Evolutionary conservation across 2,329 filamentous ascomycete species (phyloP).

Genomic region (Metarhizium brunneum): DNA sequence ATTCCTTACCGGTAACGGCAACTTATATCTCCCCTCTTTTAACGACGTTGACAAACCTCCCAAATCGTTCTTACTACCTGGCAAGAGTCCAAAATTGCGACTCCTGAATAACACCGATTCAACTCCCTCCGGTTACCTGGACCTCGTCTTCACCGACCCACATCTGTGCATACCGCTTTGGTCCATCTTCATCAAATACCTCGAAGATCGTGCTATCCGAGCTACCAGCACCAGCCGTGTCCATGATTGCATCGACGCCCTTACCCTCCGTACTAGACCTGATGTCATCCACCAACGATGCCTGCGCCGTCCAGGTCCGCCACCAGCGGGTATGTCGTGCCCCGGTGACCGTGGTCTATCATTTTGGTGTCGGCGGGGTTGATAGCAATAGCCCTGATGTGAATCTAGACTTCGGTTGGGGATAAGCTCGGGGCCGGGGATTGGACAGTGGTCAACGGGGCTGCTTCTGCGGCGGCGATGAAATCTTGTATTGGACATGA

Average conservation of each 20-base stretch:
- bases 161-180: not conserved
- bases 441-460: not conserved
- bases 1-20: not conserved
- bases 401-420: conserved; percentile 11
- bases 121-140: not conserved
- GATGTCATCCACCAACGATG: not conserved
- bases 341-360: too few relatives aligned
- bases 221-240: conserved; percentile 9
- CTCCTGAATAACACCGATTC: not conserved
- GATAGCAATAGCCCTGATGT: not conserved
- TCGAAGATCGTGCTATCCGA: not conserved
- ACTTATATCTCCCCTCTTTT: not conserved
- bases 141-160: not conserved
- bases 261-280: not conserved
- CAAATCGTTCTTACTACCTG: not conserved
- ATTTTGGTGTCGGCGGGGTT: too few relatives aligned
- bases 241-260: conserved; percentile 7
- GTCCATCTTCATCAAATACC: not conserved
- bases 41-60: not conserved
- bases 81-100: not conserved
- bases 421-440: not conserved
- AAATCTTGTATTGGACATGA: not conserved
- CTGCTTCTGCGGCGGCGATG: not conserved
- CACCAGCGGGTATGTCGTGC: too few relatives aligned
- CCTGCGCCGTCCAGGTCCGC: too few relatives aligned